Evolutionary conservation across 805 yeast species (phyloP).

Genomic region (Saccharomycopsis capsularis): DNA sequence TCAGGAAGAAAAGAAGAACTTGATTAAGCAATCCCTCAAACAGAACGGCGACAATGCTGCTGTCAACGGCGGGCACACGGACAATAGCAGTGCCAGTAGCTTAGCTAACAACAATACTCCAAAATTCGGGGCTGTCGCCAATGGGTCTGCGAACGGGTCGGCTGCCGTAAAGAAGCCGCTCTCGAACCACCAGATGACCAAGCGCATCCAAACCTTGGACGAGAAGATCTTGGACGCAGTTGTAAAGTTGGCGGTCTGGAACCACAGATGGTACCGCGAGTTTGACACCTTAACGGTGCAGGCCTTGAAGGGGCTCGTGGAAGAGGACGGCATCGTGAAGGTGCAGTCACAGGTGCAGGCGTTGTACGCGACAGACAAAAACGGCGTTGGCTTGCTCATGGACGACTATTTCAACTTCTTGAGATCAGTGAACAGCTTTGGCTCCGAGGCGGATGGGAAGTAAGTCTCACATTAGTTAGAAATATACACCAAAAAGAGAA

Average conservation of each 20-base stretch:
- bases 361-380: slow-evolving; percentile 45
- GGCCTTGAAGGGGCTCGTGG: slow-evolving; percentile 54
- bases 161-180: slow-evolving; percentile 21
- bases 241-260: slow-evolving; percentile 89
- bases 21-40: slow-evolving; percentile 24
- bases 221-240: slow-evolving; percentile 54
- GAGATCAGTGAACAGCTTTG: slow-evolving; percentile 7
- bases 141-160: slow-evolving; percentile 22
- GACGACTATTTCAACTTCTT: slow-evolving; percentile 44
- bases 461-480: too few species aligned
- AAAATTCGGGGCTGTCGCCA: slow-evolving; percentile 32
- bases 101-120: slow-evolving; percentile 23
- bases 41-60: slow-evolving; percentile 28
- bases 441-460: not conserved
- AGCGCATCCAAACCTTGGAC: slow-evolving; percentile 34
- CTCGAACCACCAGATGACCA: slow-evolving; percentile 26
- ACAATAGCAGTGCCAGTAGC: slow-evolving; percentile 6
- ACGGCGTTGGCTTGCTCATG: slow-evolving; percentile 53
- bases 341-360: slow-evolving; percentile 67
- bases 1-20: slow-evolving; percentile 38
- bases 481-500: too few species aligned
- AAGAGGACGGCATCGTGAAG: slow-evolving; percentile 73
- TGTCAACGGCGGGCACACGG: slow-evolving; percentile 21
- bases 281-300: slow-evolving; percentile 65
- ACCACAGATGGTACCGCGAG: slow-evolving; percentile 94